Conservation (phyloP, 306 rosid genomes). For the Dalbergia oliveri region DNA sequence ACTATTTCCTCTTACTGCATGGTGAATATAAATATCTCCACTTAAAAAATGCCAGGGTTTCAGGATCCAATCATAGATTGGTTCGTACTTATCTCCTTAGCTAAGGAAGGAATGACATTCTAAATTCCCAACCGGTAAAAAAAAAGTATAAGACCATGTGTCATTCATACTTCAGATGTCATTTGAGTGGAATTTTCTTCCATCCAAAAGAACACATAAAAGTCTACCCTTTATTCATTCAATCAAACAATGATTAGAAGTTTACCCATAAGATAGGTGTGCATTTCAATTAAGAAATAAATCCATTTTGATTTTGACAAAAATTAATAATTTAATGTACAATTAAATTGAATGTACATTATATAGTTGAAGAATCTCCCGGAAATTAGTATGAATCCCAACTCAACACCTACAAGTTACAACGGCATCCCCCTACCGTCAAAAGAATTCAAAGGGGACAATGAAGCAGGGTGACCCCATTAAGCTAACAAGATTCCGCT, state of each 20-base stretch:
- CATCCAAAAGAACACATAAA: background rate
- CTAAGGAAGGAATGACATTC: constrained; percentile 43
- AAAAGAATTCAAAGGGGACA: constrained; percentile 59
- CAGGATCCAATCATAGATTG: background rate
- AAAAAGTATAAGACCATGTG: background rate
- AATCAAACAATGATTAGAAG: background rate
- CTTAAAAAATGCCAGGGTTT: constrained; percentile 25
- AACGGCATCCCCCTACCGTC: constrained; percentile 52
- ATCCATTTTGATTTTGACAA: too few species aligned
- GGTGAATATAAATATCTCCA: constrained; percentile 32
- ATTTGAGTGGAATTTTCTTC: background rate
- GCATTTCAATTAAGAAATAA: too few species aligned
- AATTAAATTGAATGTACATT: too few species aligned
- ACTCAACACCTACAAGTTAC: constrained; percentile 41
- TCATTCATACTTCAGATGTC: background rate
- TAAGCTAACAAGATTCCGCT: constrained; percentile 40
- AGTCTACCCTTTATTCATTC: background rate
- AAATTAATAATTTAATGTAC: too few species aligned
- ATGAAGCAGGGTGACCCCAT: constrained; percentile 49
- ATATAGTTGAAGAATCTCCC: background rate
- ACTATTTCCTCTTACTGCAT: constrained; percentile 5
- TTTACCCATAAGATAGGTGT: too few species aligned
- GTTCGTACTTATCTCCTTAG: constrained; percentile 22
- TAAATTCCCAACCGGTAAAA: background rate
- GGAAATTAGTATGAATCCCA: constrained; percentile 21